Evolutionary conservation across 768 basidiomycete genomes (phyloP).

Genomic region (Lactarius trivialis): DNA sequence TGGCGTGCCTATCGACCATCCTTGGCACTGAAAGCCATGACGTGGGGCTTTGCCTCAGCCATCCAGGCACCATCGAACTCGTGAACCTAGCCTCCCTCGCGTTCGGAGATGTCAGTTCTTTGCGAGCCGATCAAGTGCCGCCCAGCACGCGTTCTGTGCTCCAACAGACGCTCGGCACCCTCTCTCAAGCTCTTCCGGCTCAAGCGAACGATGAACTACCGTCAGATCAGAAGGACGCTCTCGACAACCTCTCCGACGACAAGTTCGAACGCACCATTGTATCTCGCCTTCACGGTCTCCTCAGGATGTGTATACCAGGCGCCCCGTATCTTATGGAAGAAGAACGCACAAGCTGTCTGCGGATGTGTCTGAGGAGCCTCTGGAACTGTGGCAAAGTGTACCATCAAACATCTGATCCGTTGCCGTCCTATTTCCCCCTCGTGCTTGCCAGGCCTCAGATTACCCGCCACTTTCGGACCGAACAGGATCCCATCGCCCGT

Average conservation of each 20-base stretch:
- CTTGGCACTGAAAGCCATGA: neutral
- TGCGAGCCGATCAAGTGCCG: too few relatives aligned
- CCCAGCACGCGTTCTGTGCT: too few relatives aligned
- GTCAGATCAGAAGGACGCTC: too few relatives aligned
- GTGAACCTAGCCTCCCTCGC: too few relatives aligned
- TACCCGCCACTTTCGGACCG: neutral
- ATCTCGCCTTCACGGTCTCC: neutral
- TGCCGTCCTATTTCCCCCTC: neutral
- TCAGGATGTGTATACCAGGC: neutral
- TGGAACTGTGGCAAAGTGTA: neutral
- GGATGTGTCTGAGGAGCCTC: neutral
- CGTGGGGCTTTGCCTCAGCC: neutral
- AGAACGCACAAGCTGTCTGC: neutral
- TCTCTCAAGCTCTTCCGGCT: too few relatives aligned
- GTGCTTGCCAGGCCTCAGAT: neutral
- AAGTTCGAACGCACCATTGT: neutral
- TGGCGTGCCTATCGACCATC: neutral
- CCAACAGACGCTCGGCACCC: too few relatives aligned
- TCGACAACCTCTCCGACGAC: neutral
- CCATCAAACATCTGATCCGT: neutral
- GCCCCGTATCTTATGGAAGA: neutral
- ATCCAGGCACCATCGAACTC: neutral
- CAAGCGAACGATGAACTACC: too few relatives aligned
- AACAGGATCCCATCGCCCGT: neutral
- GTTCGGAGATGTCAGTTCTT: too few relatives aligned